Percentiles rank a stretch among this genome's conserved stretches.
Conservation (phyloP, 2,329 filamentous ascomycete genomes). For the Pyricularia pennisetigena region DNA sequence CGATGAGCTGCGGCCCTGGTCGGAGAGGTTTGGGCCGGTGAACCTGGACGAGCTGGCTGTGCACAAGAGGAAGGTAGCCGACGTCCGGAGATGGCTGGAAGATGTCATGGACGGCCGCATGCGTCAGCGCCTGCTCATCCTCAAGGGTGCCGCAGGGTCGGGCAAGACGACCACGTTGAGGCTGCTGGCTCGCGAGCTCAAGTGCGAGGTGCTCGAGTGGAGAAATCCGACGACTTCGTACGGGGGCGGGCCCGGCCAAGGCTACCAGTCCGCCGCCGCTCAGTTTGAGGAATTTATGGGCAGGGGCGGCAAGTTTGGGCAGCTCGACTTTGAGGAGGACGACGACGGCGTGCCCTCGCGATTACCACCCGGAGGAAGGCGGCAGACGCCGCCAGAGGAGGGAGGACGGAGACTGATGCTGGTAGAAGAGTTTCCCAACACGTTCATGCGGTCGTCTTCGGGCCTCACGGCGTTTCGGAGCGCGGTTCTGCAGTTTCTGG, state of each 20-base stretch:
- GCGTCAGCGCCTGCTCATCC: conserved; percentile 64
- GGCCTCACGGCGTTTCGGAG: conserved; percentile 62
- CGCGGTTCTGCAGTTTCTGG: conserved; percentile 65
- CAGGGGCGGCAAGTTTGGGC: conserved; percentile 69
- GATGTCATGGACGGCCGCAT: conserved; percentile 57
- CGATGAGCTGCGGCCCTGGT: conserved; percentile 69
- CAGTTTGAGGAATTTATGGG: conserved; percentile 92
- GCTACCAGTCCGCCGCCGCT: conserved; percentile 59
- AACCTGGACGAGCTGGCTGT: conserved; percentile 80
- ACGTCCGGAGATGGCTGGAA: conserved; percentile 77
- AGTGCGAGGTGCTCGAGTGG: conserved; percentile 78
- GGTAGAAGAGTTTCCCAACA: conserved; percentile 75
- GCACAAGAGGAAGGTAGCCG: conserved; percentile 85
- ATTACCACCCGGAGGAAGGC: not conserved
- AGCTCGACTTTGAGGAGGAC: conserved; percentile 18
- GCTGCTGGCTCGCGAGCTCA: conserved; percentile 68
- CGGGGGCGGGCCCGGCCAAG: conserved; percentile 44
- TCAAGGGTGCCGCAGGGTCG: conserved; percentile 85
- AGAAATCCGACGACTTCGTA: conserved; percentile 61
- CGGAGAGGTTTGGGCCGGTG: conserved; percentile 68
- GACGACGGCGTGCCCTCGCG: conserved; percentile 16
- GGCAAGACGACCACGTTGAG: conserved; percentile 86
- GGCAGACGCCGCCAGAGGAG: conserved; percentile 2
- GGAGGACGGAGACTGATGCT: conserved; percentile 48
- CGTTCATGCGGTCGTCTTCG: conserved; percentile 55